Percentiles rank a stretch among this genome's conserved stretches.
phyloP scores from a whole-genome alignment of 2,329 filamentous ascomycete species.

The Pseudocercospora eumusae region DNA sequence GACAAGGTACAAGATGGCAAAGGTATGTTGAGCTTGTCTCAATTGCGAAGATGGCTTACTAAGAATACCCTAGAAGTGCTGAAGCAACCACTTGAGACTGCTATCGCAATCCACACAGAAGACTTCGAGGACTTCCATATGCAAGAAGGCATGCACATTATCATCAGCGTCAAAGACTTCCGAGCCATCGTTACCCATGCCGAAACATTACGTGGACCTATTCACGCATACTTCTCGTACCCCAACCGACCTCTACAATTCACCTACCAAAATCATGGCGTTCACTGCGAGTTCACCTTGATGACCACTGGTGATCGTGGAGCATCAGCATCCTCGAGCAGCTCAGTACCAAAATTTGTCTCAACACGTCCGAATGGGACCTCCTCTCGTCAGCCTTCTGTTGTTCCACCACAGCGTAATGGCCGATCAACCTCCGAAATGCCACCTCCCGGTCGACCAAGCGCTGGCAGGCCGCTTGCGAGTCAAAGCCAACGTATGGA shows the following conservation, averaged over 20 bases:
- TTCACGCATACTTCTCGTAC: constrained; percentile 69
- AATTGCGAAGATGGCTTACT: not conserved
- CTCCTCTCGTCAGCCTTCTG: constrained; percentile 33
- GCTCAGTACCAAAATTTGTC: constrained; percentile 41
- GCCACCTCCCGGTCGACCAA: constrained; percentile 45
- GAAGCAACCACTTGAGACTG: constrained; percentile 78
- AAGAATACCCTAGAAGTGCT: constrained; percentile 60
- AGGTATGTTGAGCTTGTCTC: constrained; percentile 43
- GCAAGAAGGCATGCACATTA: constrained; percentile 73
- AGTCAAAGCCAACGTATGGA: constrained; percentile 34
- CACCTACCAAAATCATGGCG: constrained; percentile 66
- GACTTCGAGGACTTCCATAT: constrained; percentile 76
- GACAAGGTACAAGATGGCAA: constrained; percentile 73
- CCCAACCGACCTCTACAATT: constrained; percentile 73
- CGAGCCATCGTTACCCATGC: constrained; percentile 76
- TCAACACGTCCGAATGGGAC: constrained; percentile 36
- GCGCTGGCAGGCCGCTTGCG: constrained; percentile 38
- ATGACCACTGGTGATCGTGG: constrained; percentile 73
- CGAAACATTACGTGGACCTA: constrained; percentile 64
- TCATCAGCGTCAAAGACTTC: constrained; percentile 82
- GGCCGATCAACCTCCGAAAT: constrained; percentile 39
- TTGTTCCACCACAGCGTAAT: constrained; percentile 21
- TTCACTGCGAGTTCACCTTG: constrained; percentile 74
- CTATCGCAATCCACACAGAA: constrained; percentile 72
- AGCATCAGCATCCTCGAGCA: constrained; percentile 38